phyloP scores from a whole-genome alignment of 371 early-diverging fungal species.

The Phascolomyces articulosus region DNA sequence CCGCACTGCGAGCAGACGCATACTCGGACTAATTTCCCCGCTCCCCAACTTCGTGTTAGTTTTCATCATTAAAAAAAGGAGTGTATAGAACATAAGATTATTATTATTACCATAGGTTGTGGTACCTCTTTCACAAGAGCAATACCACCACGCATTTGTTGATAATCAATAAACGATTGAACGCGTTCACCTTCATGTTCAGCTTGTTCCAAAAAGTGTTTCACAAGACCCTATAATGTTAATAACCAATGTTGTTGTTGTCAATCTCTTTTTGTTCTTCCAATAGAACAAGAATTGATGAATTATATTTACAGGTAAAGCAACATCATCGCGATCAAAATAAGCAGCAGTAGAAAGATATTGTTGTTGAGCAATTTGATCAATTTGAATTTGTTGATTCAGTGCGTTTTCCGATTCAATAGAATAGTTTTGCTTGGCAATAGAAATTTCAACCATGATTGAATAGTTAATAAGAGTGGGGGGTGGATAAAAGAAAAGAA shows the following conservation, averaged over 20 bases:
- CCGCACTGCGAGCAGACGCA: conserved; percentile 39
- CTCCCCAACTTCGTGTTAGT: no score
- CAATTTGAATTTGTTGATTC: conserved; percentile 58
- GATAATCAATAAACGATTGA: conserved; percentile 63
- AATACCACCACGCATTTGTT: conserved; percentile 63
- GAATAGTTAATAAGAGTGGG: neutral
- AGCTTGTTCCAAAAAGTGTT: conserved; percentile 61
- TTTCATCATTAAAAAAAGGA: neutral
- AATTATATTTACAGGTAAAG: conserved; percentile 50
- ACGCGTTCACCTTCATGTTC: conserved; percentile 53
- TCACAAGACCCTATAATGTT: conserved; percentile 47
- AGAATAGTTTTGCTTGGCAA: conserved; percentile 66
- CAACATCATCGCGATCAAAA: conserved; percentile 51
- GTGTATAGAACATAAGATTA: neutral
- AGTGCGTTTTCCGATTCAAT: conserved; percentile 57
- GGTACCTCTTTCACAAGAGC: conserved; percentile 39
- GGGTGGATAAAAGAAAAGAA: neutral
- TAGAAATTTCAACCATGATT: conserved; percentile 14
- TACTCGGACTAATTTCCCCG: conserved; percentile 28
- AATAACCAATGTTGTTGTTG: neutral
- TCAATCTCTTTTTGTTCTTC: neutral
- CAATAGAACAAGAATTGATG: neutral
- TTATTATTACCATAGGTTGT: conserved; percentile 33
- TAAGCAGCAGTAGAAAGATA: conserved; percentile 58
- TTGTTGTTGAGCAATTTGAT: conserved; percentile 56